A percentile compares a stretch with the other conserved stretches of the same genome.
Evolutionary conservation across 148 eudicot species (phyloP).

Genomic region (Beta vulgaris): DNA sequence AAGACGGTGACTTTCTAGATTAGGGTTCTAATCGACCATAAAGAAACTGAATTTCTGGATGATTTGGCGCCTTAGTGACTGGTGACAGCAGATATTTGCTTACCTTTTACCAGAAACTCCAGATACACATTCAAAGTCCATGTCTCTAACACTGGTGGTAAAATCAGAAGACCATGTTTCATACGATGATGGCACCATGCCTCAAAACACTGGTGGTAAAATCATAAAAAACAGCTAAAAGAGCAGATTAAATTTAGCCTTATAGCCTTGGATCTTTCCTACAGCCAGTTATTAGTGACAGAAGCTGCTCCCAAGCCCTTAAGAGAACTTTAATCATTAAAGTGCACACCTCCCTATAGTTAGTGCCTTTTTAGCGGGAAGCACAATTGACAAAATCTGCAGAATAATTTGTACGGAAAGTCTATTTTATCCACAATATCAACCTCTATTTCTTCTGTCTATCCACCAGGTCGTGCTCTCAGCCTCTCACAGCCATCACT

Average conservation of each 20-base stretch:
- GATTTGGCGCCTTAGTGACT: not conserved
- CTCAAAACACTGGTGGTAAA: not conserved
- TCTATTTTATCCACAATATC: not conserved
- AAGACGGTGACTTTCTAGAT: too few relatives aligned
- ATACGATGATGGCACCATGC: too few relatives aligned
- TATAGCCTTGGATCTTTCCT: not conserved
- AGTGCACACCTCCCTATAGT: not conserved
- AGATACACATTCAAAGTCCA: not conserved
- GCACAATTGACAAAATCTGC: not conserved
- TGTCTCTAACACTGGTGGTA: not conserved
- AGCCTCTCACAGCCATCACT: not conserved
- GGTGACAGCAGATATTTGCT: not conserved
- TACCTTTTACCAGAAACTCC: not conserved
- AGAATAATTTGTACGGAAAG: not conserved
- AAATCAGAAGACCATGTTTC: not conserved
- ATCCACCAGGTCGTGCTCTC: not conserved
- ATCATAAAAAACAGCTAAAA: not conserved
- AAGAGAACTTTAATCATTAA: too few relatives aligned
- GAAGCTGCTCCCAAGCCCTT: not conserved
- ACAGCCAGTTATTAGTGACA: not conserved
- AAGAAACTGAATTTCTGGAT: not conserved
- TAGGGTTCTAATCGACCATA: not conserved
- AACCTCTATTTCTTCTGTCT: not conserved
- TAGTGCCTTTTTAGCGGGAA: not conserved
- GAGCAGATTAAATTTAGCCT: not conserved